Base-by-base conservation (phyloP, 139 green algal genomes). In the Eudorina sp. region DNA sequence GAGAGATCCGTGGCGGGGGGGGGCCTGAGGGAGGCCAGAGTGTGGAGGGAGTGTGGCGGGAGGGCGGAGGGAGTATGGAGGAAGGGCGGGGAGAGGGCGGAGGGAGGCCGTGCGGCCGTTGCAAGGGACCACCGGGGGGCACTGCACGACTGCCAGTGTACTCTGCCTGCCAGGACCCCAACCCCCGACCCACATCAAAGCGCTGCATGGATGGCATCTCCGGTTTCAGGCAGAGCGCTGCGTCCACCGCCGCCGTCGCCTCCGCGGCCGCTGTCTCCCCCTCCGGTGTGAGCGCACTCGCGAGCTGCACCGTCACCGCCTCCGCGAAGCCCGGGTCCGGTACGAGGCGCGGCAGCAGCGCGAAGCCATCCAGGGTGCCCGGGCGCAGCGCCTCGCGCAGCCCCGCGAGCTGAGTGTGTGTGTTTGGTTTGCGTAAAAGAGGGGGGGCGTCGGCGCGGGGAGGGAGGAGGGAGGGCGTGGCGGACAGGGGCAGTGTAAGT, bases 291-390 rank as follows among this genome's bases (percentile, higher is more conserved):
- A 86, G 80, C 19, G 43, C 43, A 7, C 25, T 48, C 29, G 60
- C 29, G 29, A 86, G 41, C 60, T 86, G 80, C 43, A 86, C 80
- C 0, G 60, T 46, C 43, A 86, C 80, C 4, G 80, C 80, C 80
- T 86, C 80, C 60, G 80, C 80, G 29, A 86, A 86, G 29, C 80
- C 80, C 14, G 80, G 4, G 21, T 86, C 80, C 9, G 80, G 60
- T 4, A 86, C 80, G 60, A 86, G 27, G 21, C 80, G 80, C 27
- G 80, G 80, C 6, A 86, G 80, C 60, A 86, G 60, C 41, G 80
- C 80, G n/a, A 64, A 77, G 31, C 80, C 80, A 34, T 86, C 80
- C 80, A 86, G 60, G 4, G 80, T 86, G 60, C 80, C 80, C 13
- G 80, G 80, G 0, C 60, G 43, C 29, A 86, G 80, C 27, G 80